Conservation (phyloP, 2,329 filamentous ascomycete species). For the Tolypocladium nubicola region DNA sequence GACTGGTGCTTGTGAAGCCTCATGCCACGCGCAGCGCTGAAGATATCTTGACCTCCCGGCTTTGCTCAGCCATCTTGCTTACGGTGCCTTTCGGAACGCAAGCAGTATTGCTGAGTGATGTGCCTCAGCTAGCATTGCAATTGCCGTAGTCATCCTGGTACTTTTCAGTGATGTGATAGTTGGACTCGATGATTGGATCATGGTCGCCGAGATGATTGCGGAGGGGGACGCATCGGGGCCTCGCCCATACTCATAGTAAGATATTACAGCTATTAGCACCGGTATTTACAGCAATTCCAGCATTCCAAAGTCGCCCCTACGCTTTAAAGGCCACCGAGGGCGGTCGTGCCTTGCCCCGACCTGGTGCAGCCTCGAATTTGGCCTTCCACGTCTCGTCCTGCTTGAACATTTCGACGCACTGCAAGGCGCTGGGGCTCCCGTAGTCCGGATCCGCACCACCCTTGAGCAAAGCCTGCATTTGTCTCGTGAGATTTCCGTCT, state of each 20-base stretch:
- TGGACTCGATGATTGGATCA: background rate
- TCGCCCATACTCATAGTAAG: background rate
- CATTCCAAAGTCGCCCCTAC: fast-evolving
- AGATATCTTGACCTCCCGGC: too few species aligned
- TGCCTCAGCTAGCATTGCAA: background rate
- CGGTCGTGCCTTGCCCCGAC: conserved; percentile 30
- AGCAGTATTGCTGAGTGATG: background rate
- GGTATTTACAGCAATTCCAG: background rate
- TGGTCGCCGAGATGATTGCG: background rate
- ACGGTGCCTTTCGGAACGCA: background rate
- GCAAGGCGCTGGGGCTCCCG: conserved; percentile 36
- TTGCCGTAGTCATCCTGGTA: background rate
- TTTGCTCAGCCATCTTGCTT: background rate
- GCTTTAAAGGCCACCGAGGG: background rate
- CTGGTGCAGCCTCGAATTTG: conserved; percentile 38
- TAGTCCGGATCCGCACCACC: conserved; percentile 44
- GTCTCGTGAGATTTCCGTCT: background rate
- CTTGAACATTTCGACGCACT: conserved; percentile 40
- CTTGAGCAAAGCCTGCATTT: conserved; percentile 31
- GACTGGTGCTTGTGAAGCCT: too few species aligned
- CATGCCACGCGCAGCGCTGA: too few species aligned
- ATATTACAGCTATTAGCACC: background rate
- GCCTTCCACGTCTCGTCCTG: conserved; percentile 38
- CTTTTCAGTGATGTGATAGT: background rate
- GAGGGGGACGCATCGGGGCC: background rate